Conservation (phyloP, 305 asterid genomes). For the Fraxinus baroniana region DNA sequence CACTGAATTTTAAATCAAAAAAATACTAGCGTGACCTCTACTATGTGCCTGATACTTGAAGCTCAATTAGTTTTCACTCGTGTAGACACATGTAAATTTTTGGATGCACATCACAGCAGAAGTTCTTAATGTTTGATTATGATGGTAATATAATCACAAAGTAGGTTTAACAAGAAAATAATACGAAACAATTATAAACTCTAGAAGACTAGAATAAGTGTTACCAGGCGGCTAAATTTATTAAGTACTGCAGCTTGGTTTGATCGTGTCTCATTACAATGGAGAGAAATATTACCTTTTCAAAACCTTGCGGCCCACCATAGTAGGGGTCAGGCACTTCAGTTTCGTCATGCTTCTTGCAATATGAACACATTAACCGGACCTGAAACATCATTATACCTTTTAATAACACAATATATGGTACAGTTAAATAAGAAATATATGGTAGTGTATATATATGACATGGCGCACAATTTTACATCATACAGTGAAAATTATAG, state of each 20-base stretch:
- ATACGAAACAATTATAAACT: neutral
- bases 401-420: neutral
- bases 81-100: neutral
- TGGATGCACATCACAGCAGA: neutral
- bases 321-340: conserved; percentile 93
- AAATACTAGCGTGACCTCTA: neutral
- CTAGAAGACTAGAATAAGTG: neutral
- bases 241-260: neutral
- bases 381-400: conserved; percentile 40
- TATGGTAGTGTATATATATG: neutral
- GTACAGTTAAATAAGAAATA: neutral
- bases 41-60: neutral
- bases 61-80: neutral
- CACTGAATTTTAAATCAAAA: neutral
- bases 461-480: neutral
- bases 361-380: conserved; percentile 73
- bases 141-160: neutral
- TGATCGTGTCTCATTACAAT: neutral
- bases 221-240: neutral
- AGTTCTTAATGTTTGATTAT: neutral
- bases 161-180: neutral
- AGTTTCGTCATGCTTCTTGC: conserved; percentile 71
- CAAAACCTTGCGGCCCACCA: conserved; percentile 85
- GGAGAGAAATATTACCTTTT: conserved; percentile 52
- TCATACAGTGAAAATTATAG: neutral